Base-by-base conservation (phyloP, 225 moss, liverwort and hornwort genomes). In the Polytrichum formosum region DNA sequence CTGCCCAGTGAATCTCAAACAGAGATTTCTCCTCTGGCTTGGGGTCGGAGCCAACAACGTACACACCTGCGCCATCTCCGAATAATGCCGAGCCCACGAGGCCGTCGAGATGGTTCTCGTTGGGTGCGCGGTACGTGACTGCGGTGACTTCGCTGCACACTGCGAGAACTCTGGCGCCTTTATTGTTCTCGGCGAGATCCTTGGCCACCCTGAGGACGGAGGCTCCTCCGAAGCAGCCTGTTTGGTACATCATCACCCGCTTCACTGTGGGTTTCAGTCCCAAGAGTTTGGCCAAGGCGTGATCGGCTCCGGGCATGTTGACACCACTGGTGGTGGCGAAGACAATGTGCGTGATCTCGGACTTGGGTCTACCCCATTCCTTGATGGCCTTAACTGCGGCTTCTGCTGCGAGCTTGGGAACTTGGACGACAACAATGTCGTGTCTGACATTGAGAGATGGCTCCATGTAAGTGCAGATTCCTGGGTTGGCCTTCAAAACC, bases 171-270 rank as follows among this genome's bases (percentile, higher is more conserved):
- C 78, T 68, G 9, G 78, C 78, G 19, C 74, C 78, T 63, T 70
- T 72, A 72, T 77, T 77, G 67, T 77, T 77, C 67, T 77, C 77
- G 46, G 78, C 78, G 17, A 78, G 26, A 66, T 79, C 74, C 64
- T 79, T 79, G 58, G 64, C 79, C 33, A 79, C 69, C 26, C 79
- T 67, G 74, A 79, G 26, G 26, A 79, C 79, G 20, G 79, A 55
- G 6, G 79, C 79, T 31, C 79, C 79, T 26, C 79, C 74, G 60
- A 69, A 79, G 70, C 79, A 79, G 9, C 80, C 80, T 10, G 75
- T 80, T 55, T 80, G 80, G 68, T 80, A 80, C 67, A 80, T 56
- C 80, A 80, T 80, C 23, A 80, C 75, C 23, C 80, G 60, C 56
- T 68, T 72, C 56, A 80, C 80, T 1, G 64, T 72, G 7, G 72